These are phyloP conservation scores for Torulaspora quercuum DNA, from an alignment of 805 yeast genomes.

Conservation along the genomic window DNA sequence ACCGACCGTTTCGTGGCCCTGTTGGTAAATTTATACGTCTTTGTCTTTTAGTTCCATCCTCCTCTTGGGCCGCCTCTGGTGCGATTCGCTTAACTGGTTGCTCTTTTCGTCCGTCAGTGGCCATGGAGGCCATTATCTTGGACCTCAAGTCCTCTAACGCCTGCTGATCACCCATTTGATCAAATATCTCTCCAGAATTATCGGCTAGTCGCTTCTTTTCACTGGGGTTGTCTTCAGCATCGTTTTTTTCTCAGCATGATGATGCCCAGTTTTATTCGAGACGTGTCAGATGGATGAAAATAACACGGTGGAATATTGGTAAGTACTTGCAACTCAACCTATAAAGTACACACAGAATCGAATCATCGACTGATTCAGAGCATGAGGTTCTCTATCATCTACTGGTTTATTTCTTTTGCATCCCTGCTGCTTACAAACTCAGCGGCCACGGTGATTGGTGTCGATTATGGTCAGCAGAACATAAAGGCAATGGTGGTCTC, in stretches of 20 bases:
- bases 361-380: constrained; percentile 2
- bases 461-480: constrained; percentile 85
- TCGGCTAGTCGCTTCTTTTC: too few relatives aligned
- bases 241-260: not conserved
- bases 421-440: constrained; percentile 19
- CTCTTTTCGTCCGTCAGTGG: constrained; percentile 5
- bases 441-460: constrained; percentile 69
- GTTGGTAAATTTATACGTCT: constrained; percentile 12
- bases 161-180: constrained; percentile 12
- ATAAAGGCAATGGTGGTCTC: constrained; percentile 87
- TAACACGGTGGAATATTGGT: constrained; percentile 6
- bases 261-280: not conserved
- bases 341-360: not conserved
- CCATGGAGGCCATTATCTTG: constrained; percentile 31
- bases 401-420: constrained; percentile 7
- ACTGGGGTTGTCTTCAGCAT: too few relatives aligned
- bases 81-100: constrained; percentile 12
- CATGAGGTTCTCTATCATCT: constrained; percentile 13
- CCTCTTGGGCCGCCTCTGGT: constrained; percentile 2
- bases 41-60: constrained; percentile 13
- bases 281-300: not conserved
- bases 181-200: too few relatives aligned
- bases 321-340: not conserved
- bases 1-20: constrained; percentile 20
- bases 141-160: constrained; percentile 28